A percentile compares a stretch with the other conserved stretches of the same genome.
These are phyloP conservation scores for Fusarium pseudocircinatum DNA, from an alignment of 2,329 filamentous ascomycete species.

Conservation along the genomic window DNA sequence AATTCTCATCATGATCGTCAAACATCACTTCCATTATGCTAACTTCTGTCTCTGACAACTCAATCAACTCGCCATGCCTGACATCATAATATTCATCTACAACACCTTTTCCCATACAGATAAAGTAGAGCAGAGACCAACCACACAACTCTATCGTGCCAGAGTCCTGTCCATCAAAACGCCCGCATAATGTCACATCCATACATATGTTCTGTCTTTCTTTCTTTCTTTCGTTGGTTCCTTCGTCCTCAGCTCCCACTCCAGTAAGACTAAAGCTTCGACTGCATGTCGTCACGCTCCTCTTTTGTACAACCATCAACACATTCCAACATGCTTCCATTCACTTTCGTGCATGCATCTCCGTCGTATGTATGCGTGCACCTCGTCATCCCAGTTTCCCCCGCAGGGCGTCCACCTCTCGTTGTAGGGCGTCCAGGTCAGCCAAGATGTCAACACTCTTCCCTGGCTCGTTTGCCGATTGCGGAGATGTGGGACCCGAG, in stretches of 20 bases:
- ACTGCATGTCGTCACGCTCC: slow-evolving; percentile 12
- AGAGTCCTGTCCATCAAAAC: slow-evolving; percentile 32
- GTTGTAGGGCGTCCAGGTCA: slow-evolving; percentile 75
- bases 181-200: slow-evolving; percentile 26
- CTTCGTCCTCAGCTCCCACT: slow-evolving; percentile 4
- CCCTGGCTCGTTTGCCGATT: slow-evolving; percentile 39
- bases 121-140: slow-evolving; percentile 11
- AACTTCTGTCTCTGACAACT: slow-evolving; percentile 10
- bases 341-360: background rate
- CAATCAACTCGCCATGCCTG: slow-evolving; percentile 11
- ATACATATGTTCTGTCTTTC: slow-evolving; percentile 4
- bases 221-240: background rate
- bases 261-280: slow-evolving; percentile 6
- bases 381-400: slow-evolving; percentile 45
- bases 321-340: slow-evolving; percentile 1
- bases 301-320: slow-evolving; percentile 20
- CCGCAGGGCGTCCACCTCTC: slow-evolving; percentile 75
- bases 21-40: slow-evolving; percentile 8
- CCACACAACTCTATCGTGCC: slow-evolving; percentile 33
- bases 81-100: slow-evolving; percentile 36
- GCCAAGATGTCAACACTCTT: slow-evolving; percentile 71
- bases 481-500: slow-evolving; percentile 27
- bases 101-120: slow-evolving; percentile 21
- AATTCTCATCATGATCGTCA: slow-evolving; percentile 12
- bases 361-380: background rate